Conservation (phyloP, 805 yeast species). For the Kuraishia molischiana region DNA sequence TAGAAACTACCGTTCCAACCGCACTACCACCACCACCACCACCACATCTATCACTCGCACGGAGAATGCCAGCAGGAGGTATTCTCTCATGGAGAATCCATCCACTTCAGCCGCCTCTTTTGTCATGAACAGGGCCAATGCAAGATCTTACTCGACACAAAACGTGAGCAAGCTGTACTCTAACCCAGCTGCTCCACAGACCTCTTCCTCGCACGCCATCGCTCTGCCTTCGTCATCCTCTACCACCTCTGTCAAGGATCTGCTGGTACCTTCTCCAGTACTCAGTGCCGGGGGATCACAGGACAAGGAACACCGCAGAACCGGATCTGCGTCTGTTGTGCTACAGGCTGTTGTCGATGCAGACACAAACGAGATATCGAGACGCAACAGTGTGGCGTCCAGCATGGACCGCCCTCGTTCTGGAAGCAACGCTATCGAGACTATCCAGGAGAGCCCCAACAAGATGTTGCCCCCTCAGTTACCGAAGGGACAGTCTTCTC, state of each 20-base stretch:
- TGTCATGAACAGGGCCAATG: conserved; percentile 22
- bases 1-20: conserved; percentile 35
- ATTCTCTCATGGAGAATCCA: conserved; percentile 34
- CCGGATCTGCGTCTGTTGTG: conserved; percentile 53
- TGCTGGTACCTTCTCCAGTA: conserved; percentile 1
- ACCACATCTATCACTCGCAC: conserved; percentile 4
- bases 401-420: conserved; percentile 3
- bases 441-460: conserved; percentile 35
- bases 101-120: conserved; percentile 27
- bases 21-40: conserved; percentile 8
- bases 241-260: conserved; percentile 12
- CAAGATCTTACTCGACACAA: conserved; percentile 27
- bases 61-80: conserved; percentile 23
- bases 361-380: conserved; percentile 26
- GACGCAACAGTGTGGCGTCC: conserved; percentile 19
- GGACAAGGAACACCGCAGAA: not conserved
- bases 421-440: conserved; percentile 21
- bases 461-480: conserved; percentile 15
- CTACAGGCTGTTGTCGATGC: conserved; percentile 69
- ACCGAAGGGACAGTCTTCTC: conserved; percentile 9
- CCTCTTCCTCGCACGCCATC: conserved; percentile 51
- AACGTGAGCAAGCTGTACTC: conserved; percentile 31
- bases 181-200: conserved; percentile 58
- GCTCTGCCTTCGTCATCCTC: conserved; percentile 27
- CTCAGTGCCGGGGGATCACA: not conserved